These are phyloP conservation scores for Kluyveromyces nonfermentans DNA, from an alignment of 805 yeast genomes.

Conservation along the genomic window DNA sequence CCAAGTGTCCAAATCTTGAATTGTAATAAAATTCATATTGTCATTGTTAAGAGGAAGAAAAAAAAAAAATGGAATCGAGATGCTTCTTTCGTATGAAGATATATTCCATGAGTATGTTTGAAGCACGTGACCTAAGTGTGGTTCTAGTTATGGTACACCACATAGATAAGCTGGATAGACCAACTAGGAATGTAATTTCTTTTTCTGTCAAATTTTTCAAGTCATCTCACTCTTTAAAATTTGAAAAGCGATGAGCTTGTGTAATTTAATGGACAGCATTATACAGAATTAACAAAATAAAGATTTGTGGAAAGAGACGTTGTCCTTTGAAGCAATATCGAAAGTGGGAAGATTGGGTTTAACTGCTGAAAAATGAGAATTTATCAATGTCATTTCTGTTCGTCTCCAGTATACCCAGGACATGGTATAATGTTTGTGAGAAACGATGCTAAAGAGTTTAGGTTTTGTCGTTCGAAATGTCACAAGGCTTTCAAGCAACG, in stretches of 20 bases:
- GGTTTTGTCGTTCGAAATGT: constrained; percentile 96
- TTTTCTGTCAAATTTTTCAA: background rate
- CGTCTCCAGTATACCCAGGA: constrained; percentile 90
- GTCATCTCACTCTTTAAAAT: background rate
- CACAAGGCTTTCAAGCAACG: constrained; percentile 96
- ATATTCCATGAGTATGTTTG: background rate
- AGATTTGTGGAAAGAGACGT: background rate
- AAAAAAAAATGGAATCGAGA: background rate
- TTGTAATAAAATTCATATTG: constrained; percentile 1
- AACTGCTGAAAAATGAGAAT: constrained; percentile 52
- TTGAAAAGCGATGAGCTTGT: background rate
- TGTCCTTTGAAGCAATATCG: background rate
- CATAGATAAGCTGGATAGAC: too few species aligned
- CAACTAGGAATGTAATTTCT: too few species aligned
- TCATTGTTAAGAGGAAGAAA: constrained; percentile 2
- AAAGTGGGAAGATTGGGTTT: background rate
- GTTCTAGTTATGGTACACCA: too few species aligned
- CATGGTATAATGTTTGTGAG: constrained; percentile 97
- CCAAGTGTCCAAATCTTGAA: background rate
- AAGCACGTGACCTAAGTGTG: background rate
- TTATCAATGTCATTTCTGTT: constrained; percentile 90
- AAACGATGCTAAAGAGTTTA: constrained; percentile 94
- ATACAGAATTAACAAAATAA: background rate
- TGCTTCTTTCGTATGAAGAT: background rate
- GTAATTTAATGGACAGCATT: background rate